These are phyloP conservation scores for Fusarium buxicola DNA, from an alignment of 2,329 filamentous ascomycete genomes.

Conservation along the genomic window DNA sequence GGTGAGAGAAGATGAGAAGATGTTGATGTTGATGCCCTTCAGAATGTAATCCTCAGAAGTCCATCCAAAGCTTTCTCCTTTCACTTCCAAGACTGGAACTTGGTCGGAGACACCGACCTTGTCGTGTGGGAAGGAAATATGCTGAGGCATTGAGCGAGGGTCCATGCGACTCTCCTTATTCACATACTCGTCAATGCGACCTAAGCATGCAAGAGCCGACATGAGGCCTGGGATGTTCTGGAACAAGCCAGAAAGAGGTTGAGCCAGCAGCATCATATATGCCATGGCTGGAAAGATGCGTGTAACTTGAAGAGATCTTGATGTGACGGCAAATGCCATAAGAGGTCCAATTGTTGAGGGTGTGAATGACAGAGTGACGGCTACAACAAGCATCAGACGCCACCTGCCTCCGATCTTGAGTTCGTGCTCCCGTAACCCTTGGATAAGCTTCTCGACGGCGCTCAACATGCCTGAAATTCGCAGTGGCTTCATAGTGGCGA, in stretches of 20 bases:
- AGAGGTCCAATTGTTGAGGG: conserved; percentile 52
- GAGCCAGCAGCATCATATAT: conserved; percentile 45
- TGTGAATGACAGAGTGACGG: conserved; percentile 45
- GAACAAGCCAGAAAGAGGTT: conserved; percentile 43
- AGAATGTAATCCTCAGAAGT: background rate
- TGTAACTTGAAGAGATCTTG: conserved; percentile 37
- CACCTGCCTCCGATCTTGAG: conserved; percentile 39
- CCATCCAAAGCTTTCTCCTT: conserved; percentile 1
- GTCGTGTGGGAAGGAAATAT: background rate
- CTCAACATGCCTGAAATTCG: conserved; percentile 48
- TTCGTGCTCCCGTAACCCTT: conserved; percentile 41
- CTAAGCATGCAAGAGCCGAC: conserved; percentile 9
- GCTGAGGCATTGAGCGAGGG: background rate
- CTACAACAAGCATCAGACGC: conserved; percentile 41
- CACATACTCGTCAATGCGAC: conserved; percentile 7
- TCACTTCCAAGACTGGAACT: background rate
- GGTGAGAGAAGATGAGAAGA: background rate
- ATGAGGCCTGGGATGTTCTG: conserved; percentile 46
- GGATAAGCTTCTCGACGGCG: conserved; percentile 41
- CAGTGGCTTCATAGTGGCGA: conserved; percentile 46
- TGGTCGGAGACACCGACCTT: background rate
- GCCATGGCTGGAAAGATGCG: conserved; percentile 48
- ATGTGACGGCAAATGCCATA: conserved; percentile 47
- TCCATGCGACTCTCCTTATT: background rate
- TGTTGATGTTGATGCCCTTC: background rate